phyloP scores from a whole-genome alignment of 2,329 filamentous ascomycete genomes.

The Tolypocladium album region DNA sequence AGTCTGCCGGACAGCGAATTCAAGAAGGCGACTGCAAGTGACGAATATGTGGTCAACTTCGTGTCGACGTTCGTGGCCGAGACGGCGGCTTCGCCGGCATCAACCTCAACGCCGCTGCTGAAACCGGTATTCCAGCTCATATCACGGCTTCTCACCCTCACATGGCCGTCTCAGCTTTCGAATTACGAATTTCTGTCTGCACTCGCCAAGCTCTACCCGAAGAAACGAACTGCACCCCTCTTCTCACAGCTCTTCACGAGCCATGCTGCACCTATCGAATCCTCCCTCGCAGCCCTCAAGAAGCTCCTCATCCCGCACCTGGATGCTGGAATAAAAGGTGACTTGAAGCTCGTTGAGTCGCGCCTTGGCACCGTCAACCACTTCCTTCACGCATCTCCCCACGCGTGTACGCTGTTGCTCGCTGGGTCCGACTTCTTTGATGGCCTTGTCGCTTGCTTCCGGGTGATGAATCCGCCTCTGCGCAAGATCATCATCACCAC shows the following conservation, averaged over 20 bases:
- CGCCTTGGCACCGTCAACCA: slow-evolving; percentile 50
- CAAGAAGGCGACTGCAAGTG: slow-evolving; percentile 32
- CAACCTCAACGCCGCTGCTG: slow-evolving; percentile 34
- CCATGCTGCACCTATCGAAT: slow-evolving; percentile 38
- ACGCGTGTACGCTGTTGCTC: slow-evolving; percentile 53
- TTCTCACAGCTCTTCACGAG: slow-evolving; percentile 38
- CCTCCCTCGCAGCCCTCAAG: slow-evolving; percentile 49
- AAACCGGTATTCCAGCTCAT: slow-evolving; percentile 55
- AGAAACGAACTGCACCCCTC: slow-evolving; percentile 45
- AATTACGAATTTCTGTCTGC: slow-evolving; percentile 60
- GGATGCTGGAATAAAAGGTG: slow-evolving; percentile 47
- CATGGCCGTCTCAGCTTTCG: slow-evolving; percentile 39
- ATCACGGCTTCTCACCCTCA: slow-evolving; percentile 39
- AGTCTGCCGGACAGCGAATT: slow-evolving; percentile 48
- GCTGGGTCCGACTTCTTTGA: slow-evolving; percentile 85
- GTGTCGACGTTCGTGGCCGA: slow-evolving; percentile 49
- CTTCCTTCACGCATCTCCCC: slow-evolving; percentile 50
- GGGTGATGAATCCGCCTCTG: slow-evolving; percentile 50
- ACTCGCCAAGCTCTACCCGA: slow-evolving; percentile 55
- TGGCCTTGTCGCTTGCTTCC: slow-evolving; percentile 56
- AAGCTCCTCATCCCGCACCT: slow-evolving; percentile 50
- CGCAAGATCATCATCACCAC: slow-evolving; percentile 61
- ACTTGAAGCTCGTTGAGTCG: slow-evolving; percentile 43
- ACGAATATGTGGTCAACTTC: slow-evolving; percentile 39
- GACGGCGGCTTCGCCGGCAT: slow-evolving; percentile 21